Evolutionary conservation across 345 rosid genomes (phyloP), one percentile per base, ranked within the genome.

Genomic region (Kernera saxatilis): DNA sequence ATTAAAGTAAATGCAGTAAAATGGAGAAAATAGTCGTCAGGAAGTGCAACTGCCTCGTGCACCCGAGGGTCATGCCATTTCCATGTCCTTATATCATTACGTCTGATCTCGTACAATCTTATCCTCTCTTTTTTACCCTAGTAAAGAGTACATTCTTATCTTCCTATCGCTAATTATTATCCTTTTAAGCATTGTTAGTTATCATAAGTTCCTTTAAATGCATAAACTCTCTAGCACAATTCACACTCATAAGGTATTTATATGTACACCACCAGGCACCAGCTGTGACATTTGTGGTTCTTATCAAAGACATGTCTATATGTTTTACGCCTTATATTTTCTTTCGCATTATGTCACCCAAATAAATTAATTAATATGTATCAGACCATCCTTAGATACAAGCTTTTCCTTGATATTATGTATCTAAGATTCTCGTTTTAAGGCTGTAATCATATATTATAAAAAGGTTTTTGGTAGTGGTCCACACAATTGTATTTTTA

Each of bases 11-110:
- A 41, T 4, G 1, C 30, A 54, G 54, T 27, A 54, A 54, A 45
- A 57, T 25, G 37, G 35, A 69, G 19, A 32, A 69, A 32, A 37
- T 21, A 45, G 33, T 59, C 61, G 75, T 61, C 75, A 61, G 22
- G 69, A 51, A 71, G n/a, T 71, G 75, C 69, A 71, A 71, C 62
- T 51, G 75, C 75, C 69, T 61, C 75, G 45, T 61, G 75, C 68
- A 61, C 17, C 23, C 30, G 9, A 51, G 36, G 8, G 62, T 60
- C 75, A 51, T 71, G 53, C 53, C 62, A 71, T 61, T 39, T 71
- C 49, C 51, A 51, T 62, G 62, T 40, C 32, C 43, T 29, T n/a
- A n/a, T 50, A 60, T 50, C 19, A 50, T 48, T 69, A 69, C 48
- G 73, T 69, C 19, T 27, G 14, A 45, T 69, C 36, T 46, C 6